phyloP scores from a whole-genome alignment of 139 green algal genomes.

The Coelastrella sp. region DNA sequence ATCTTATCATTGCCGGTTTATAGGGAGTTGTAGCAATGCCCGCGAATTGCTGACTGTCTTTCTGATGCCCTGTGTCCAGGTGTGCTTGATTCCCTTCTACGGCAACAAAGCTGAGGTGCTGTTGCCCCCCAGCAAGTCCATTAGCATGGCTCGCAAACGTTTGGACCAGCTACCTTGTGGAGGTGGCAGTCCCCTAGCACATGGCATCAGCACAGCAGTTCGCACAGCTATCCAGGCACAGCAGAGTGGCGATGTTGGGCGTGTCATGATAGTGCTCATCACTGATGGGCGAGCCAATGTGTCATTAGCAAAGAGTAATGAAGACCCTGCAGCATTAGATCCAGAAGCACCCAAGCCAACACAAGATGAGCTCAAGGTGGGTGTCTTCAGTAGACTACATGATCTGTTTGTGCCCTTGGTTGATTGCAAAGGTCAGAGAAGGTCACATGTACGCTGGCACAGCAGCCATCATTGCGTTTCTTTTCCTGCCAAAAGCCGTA shows the following conservation, averaged over 20 bases:
- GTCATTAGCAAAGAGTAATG: conserved; percentile 86
- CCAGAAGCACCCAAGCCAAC: conserved; percentile 85
- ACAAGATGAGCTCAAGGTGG: conserved; percentile 72
- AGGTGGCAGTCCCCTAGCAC: conserved; percentile 95
- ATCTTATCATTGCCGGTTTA: no score
- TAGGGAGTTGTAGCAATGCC: no score
- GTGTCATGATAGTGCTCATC: conserved; percentile 97
- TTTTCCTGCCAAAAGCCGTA: no score
- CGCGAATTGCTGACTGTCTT: no score
- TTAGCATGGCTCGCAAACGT: conserved; percentile 95
- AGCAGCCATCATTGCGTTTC: no score
- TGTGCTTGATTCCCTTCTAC: conserved; percentile 98
- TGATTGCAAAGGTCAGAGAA: no score
- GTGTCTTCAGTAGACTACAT: background rate
- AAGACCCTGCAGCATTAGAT: conserved; percentile 89
- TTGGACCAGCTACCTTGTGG: conserved; percentile 97
- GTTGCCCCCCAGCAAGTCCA: conserved; percentile 97
- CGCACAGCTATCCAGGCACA: conserved; percentile 77
- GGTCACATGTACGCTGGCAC: no score
- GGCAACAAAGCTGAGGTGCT: conserved; percentile 98
- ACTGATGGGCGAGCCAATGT: conserved; percentile 98
- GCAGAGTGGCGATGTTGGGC: conserved; percentile 88
- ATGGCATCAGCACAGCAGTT: conserved; percentile 90
- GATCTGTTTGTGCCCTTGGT: no score
- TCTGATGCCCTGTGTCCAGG: no score